Base-by-base conservation (phyloP, 192 early-diverging fungal species). In the Coemansia sp. region DNA sequence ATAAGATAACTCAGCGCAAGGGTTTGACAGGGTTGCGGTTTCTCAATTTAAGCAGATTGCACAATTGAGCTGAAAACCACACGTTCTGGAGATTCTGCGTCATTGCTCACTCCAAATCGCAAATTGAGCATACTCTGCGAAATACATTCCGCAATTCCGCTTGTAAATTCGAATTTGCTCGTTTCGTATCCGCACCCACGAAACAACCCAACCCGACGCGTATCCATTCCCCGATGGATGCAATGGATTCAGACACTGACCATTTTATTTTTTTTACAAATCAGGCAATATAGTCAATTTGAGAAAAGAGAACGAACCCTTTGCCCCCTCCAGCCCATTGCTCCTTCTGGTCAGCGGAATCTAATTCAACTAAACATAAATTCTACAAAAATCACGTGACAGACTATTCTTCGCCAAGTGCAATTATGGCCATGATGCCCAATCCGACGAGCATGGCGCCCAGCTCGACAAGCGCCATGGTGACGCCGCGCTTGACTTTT, bases 381-480 rank as follows among this genome's bases (percentile, higher is more conserved):
- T n/a, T 43, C 41, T 15, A 43, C 41, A 43, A 43, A 43, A 15
- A 11, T 49, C 47, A 49, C 47, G 47, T 49, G 47, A 49, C 7
- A 49, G 1, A n/a, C 41, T 71, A 82, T 32, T 79, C 81, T 64
- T 91, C 91, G 70, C 87, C 87, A 74, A 87, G 85, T 8, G 90
- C 89, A 78, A 92, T 92, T 22, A 82, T 65, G 3, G 83, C 83
- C 91, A 92, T 92, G 75, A 92, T 86, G 4, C 69, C 85, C n/a
- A 90, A 64, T 43, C 91, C 91, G 51, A 92, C 69, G 54, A 88
- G 61, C 89, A 92, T 89, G 22, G 89, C 88, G 14, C 77, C 62
- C 19, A 92, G 80, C 67, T 92, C 91, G 43, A 73, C 74, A 65
- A 72, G 21, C 6, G 73, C 73, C 79, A 76, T 75, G 23, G 57